Evolutionary conservation across 2,329 filamentous ascomycete genomes (phyloP).

Genomic region (Pseudogymnoascus sp.): DNA sequence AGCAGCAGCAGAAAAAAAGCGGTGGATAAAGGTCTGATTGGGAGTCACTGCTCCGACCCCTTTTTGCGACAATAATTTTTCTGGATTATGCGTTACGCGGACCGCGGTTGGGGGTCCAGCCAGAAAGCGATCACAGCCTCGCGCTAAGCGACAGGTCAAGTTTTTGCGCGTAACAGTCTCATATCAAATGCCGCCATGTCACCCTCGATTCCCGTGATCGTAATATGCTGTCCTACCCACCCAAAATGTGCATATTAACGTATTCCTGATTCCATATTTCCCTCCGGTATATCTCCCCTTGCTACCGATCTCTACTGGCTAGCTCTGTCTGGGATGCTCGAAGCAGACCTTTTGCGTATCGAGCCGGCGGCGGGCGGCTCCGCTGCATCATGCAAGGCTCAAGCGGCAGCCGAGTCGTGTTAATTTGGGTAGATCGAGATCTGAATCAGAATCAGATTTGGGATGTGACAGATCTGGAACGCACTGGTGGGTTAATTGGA

Average conservation of each 20-base stretch:
- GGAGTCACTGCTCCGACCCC: not conserved
- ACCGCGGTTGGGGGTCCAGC: constrained; percentile 3
- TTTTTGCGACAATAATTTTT: constrained; percentile 2
- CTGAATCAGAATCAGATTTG: constrained; percentile 7
- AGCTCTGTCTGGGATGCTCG: not conserved
- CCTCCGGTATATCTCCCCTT: not conserved
- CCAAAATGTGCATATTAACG: not conserved
- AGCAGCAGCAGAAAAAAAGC: not conserved
- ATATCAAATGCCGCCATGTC: constrained; percentile 3
- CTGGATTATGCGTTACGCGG: not conserved
- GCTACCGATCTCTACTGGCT: not conserved
- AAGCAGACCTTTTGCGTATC: not conserved
- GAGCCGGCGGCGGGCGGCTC: constrained; percentile 1
- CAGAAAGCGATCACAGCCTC: not conserved
- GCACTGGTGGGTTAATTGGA: not conserved
- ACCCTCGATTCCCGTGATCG: not conserved
- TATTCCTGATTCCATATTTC: constrained; percentile 3
- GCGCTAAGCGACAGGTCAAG: constrained; percentile 7
- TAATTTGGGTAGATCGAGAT: constrained; percentile 7
- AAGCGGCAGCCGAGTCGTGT: not conserved
- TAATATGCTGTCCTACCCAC: constrained; percentile 5
- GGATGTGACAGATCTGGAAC: constrained; percentile 4
- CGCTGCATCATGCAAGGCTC: constrained; percentile 5
- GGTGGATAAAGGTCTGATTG: not conserved
- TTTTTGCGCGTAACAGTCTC: constrained; percentile 5